Conservation (phyloP, 1,139 yeast genomes). For the Yamadazyma taylorii region DNA sequence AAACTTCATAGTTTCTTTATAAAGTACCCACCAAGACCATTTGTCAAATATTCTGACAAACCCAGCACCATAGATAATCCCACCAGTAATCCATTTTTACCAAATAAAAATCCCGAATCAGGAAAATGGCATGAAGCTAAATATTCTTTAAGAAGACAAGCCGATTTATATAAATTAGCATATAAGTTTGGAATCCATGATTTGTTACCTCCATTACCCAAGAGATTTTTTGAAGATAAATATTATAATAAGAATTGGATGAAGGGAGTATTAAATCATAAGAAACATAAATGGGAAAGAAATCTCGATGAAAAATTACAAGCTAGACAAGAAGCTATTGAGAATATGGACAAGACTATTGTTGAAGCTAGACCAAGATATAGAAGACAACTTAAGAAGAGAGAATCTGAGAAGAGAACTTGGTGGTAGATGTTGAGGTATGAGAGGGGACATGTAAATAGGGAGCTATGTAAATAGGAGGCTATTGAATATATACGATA, state of each 20-base stretch:
- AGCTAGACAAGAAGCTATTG: conserved; percentile 66
- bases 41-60: conserved; percentile 58
- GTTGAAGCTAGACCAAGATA: conserved; percentile 63
- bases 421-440: conserved; percentile 48
- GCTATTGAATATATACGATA: too few relatives aligned
- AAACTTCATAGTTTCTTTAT: conserved; percentile 74
- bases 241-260: conserved; percentile 68
- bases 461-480: too few relatives aligned
- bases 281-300: conserved; percentile 81
- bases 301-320: conserved; percentile 60
- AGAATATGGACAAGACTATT: conserved; percentile 71
- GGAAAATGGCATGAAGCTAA: conserved; percentile 75
- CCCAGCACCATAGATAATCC: conserved; percentile 69
- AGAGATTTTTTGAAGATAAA: conserved; percentile 79
- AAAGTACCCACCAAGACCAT: conserved; percentile 86
- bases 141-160: conserved; percentile 80
- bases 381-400: conserved; percentile 55
- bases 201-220: conserved; percentile 73
- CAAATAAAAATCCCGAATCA: conserved; percentile 82
- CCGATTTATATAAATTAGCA: conserved; percentile 84
- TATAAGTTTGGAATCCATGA: conserved; percentile 77
- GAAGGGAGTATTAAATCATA: conserved; percentile 77
- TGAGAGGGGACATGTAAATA: background rate
- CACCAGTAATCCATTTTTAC: conserved; percentile 82
- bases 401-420: conserved; percentile 44